Conservation (phyloP, 148 eudicot genomes). For the Chenopodium berlandieri region DNA sequence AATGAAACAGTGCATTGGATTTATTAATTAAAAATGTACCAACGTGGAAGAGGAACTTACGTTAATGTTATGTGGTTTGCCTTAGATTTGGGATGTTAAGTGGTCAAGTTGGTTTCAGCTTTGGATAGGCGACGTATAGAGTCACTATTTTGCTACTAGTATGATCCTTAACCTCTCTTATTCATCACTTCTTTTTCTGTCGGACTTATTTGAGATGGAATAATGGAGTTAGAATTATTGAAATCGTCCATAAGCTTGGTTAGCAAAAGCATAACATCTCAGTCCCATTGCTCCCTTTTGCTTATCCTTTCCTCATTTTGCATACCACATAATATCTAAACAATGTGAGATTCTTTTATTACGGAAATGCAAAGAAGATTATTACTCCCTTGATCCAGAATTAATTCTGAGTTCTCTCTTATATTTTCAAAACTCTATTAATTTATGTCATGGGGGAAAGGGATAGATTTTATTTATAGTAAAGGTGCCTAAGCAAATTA, state of each 20-base stretch:
- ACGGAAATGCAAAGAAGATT: too few relatives aligned
- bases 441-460: too few relatives aligned
- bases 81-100: not conserved
- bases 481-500: not conserved
- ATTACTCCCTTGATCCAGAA: too few relatives aligned
- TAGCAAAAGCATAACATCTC: slow-evolving; percentile 1
- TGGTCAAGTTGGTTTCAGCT: slow-evolving; percentile 1
- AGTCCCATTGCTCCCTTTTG: not conserved
- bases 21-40: not conserved
- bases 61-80: slow-evolving; percentile 11
- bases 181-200: slow-evolving; percentile 11
- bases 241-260: not conserved
- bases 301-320: not conserved
- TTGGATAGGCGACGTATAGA: not conserved
- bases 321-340: not conserved
- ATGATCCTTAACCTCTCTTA: not conserved
- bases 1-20: not conserved
- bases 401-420: too few relatives aligned
- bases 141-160: not conserved
- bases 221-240: slow-evolving; percentile 10
- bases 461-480: too few relatives aligned
- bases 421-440: too few relatives aligned
- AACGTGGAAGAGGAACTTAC: not conserved
- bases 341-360: not conserved
- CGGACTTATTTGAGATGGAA: slow-evolving; percentile 8